phyloP scores from a whole-genome alignment of 2,329 filamentous ascomycete genomes.

The Paracoccidioides brasiliensis region DNA sequence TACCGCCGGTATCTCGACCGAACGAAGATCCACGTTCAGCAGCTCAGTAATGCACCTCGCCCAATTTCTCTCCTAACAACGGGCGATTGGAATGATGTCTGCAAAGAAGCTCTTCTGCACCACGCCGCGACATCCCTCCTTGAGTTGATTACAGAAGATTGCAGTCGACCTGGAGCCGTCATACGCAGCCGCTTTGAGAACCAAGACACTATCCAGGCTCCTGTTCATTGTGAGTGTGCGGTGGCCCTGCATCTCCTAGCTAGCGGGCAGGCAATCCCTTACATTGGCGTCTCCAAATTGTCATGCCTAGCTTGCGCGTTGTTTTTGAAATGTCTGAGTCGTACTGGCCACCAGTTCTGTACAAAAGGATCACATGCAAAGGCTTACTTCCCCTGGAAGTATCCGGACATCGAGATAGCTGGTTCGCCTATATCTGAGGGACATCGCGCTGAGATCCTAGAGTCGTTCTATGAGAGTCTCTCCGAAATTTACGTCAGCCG shows the following conservation, averaged over 20 bases:
- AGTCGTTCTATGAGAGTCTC: background rate
- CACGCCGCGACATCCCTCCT: too few species aligned
- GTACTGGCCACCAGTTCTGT: background rate
- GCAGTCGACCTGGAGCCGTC: too few species aligned
- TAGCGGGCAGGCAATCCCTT: background rate
- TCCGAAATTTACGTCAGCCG: background rate
- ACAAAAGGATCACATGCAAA: background rate
- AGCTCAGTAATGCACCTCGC: background rate
- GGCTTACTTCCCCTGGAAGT: background rate
- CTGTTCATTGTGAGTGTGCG: background rate
- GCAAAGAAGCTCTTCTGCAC: too few species aligned
- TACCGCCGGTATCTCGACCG: background rate
- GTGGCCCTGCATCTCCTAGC: background rate
- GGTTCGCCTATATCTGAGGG: background rate
- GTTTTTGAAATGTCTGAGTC: background rate
- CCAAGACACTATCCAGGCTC: too few species aligned
- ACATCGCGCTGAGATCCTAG: background rate
- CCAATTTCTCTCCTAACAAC: background rate
- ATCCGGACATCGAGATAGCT: background rate
- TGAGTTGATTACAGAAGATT: too few species aligned
- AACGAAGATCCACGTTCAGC: background rate
- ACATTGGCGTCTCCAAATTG: background rate
- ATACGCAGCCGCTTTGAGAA: too few species aligned
- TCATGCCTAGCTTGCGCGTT: background rate
- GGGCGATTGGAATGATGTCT: too few species aligned